Percentiles rank a stretch among this genome's conserved stretches.
Conservation (phyloP, 768 basidiomycete species). For the Lactifluus pinguis region DNA sequence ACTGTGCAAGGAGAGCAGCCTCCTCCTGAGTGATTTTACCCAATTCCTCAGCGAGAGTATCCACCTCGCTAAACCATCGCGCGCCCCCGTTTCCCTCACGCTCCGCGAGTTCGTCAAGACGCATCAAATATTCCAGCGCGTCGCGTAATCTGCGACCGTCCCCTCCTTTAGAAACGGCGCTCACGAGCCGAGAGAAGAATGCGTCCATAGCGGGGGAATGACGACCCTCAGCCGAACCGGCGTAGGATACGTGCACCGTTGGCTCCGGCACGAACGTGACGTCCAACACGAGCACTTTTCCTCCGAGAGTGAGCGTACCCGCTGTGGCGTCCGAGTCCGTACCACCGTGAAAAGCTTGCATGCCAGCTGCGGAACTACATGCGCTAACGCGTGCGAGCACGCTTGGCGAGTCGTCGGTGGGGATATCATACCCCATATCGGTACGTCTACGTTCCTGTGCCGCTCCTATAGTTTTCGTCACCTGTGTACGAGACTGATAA, state of each 20-base stretch:
- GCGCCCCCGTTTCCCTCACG: slow-evolving; percentile 53
- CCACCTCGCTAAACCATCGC: slow-evolving; percentile 67
- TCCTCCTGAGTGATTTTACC: slow-evolving; percentile 46
- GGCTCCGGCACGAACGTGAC: slow-evolving; percentile 34
- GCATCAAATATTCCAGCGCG: slow-evolving; percentile 60
- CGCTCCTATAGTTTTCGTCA: slow-evolving; percentile 2
- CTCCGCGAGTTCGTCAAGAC: slow-evolving; percentile 58
- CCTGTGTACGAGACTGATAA: slow-evolving; percentile 15
- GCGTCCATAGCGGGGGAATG: slow-evolving; percentile 52
- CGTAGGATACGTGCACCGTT: slow-evolving; percentile 61
- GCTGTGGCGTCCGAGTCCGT: background rate
- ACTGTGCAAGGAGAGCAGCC: slow-evolving; percentile 46
- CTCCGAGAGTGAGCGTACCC: slow-evolving; percentile 11
- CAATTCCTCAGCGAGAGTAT: slow-evolving; percentile 41
- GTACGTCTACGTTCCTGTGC: slow-evolving; percentile 1
- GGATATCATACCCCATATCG: slow-evolving; percentile 11
- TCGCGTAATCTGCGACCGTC: slow-evolving; percentile 37
- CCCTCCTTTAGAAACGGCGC: slow-evolving; percentile 45
- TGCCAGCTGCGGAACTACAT: slow-evolving; percentile 10
- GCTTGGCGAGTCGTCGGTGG: background rate
- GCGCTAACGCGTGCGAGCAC: slow-evolving; percentile 5
- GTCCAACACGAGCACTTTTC: slow-evolving; percentile 13
- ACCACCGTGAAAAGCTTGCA: slow-evolving; percentile 9
- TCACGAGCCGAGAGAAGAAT: slow-evolving; percentile 43
- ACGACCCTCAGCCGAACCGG: slow-evolving; percentile 27